Evolutionary conservation across 352 stramenopile species (phyloP).

Genomic region (Phytophthora macrochlamydospora): DNA sequence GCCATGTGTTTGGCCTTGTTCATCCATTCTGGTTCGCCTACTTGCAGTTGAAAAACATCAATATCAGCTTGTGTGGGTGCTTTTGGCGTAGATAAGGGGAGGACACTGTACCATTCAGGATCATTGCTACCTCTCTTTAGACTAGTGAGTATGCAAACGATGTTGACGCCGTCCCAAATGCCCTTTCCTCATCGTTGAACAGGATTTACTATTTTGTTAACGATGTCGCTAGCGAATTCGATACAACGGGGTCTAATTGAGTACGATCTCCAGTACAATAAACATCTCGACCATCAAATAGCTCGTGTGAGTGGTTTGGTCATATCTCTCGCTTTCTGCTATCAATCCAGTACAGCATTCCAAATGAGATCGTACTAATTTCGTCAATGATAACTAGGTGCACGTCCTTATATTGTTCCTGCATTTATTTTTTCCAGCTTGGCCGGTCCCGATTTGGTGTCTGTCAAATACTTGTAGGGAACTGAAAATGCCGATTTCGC

Average conservation of each 20-base stretch:
- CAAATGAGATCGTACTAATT: neutral
- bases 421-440: neutral
- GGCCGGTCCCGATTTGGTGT: neutral
- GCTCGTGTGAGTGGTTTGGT: neutral
- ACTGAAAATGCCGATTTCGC: neutral
- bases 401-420: neutral
- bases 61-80: neutral
- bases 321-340: neutral
- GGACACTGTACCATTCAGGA: conserved; percentile 1
- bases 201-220: too few relatives aligned
- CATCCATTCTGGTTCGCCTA: neutral
- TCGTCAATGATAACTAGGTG: neutral
- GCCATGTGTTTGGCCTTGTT: neutral
- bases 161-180: neutral
- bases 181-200: neutral
- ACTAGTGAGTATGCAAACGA: neutral
- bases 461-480: neutral
- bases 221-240: neutral
- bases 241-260: neutral
- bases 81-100: neutral
- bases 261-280: neutral
- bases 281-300: neutral
- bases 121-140: neutral
- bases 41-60: neutral
- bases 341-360: conserved; percentile 2